Base-by-base conservation (phyloP, 176 grass and related monocot genomes). In the Triticum turgidum region DNA sequence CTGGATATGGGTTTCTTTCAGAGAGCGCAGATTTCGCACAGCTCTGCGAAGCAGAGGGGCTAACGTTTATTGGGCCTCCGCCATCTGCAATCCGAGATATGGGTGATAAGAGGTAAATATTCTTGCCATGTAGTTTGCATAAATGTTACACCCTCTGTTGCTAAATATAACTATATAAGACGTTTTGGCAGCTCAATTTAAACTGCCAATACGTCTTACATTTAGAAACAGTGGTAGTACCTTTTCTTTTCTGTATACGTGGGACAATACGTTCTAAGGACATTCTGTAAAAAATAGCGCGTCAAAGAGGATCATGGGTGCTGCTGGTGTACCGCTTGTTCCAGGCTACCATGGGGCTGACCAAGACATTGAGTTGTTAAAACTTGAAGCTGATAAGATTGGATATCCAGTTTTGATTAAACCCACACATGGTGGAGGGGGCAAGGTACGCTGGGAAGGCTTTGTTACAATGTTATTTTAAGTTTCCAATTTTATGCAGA, bases 271-370 rank as follows among this genome's bases (percentile, higher is more conserved):
- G 14, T 52, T 54, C 80, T 91, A 65, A 87, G 17, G 12, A 82
- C 6, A 59, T 14, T 65, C 24, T 80, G 76, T 63, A 21, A 74
- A 79, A 88, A 65, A 65, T 83, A 98, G 96, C 66, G 96, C 96
- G 14, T 98, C 93, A 77, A 98, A 98, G 93, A 95, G 78, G 83
- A 98, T 98, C 77, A 98, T 98, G 96, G 96, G 93, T 61, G 88
- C 89, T 80, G 96, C 96, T 89, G 93, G 91, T 1, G 93, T 98
- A 33, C 93, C 93, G 0, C 84, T 98, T 17, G 93, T 98, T 45
- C 93, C 93, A 69, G 96, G 96, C 21, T 98, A 98, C 88, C 96
- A 98, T 68, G 96, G 91, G 21, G 81, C 85, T 59, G 88, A 98
- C 72, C 96, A 98, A 86, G 91, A 95, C 47, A 83, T 91, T n/a